Evolutionary conservation across 2,329 filamentous ascomycete species (phyloP).

Genomic region (Akanthomyces dipterigenus): DNA sequence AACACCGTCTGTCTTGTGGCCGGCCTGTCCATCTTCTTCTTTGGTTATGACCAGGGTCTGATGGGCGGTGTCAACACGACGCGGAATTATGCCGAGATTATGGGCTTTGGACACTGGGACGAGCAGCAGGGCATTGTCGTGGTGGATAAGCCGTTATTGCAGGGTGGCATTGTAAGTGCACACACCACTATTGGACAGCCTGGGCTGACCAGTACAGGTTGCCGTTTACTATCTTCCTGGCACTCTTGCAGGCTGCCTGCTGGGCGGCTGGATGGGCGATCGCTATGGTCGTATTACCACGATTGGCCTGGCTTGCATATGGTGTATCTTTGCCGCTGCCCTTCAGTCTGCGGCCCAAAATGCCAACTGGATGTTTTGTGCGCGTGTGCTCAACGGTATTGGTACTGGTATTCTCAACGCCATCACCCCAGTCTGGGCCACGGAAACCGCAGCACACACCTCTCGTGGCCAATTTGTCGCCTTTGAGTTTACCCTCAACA

Average conservation of each 20-base stretch:
- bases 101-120: conserved; percentile 57
- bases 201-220: conserved; percentile 14
- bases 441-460: conserved; percentile 61
- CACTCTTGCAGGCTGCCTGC: conserved; percentile 55
- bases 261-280: conserved; percentile 60
- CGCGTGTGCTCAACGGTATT: conserved; percentile 45
- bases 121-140: conserved; percentile 43
- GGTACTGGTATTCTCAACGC: conserved; percentile 65
- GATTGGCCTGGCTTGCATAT: conserved; percentile 52
- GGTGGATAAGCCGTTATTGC: conserved; percentile 42
- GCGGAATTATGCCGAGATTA: conserved; percentile 55
- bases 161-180: conserved; percentile 23
- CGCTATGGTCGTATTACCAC: conserved; percentile 55
- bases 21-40: conserved; percentile 62
- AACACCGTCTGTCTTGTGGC: conserved; percentile 58
- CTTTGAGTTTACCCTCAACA: conserved; percentile 68
- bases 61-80: conserved; percentile 63
- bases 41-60: conserved; percentile 51
- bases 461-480: conserved; percentile 63
- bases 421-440: conserved; percentile 65
- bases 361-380: conserved; percentile 62
- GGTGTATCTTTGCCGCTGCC: conserved; percentile 53
- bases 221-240: conserved; percentile 40
- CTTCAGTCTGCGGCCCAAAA: conserved; percentile 62
- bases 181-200: not conserved